These are phyloP conservation scores for Fragilaria crotonensis DNA, from an alignment of 108 stramenopile species.

Conservation along the genomic window DNA sequence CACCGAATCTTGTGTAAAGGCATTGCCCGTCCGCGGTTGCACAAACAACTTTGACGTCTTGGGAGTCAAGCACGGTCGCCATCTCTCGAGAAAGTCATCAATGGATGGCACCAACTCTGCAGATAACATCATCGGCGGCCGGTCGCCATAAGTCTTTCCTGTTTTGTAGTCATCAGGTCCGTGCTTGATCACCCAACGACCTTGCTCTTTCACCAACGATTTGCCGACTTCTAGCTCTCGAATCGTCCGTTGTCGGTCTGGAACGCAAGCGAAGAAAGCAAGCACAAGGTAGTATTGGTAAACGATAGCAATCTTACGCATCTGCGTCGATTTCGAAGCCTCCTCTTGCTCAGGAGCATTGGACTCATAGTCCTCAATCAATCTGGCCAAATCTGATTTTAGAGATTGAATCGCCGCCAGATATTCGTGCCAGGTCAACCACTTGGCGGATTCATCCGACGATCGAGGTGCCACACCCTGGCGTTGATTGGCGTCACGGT, in stretches of 20 bases:
- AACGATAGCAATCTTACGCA: slow-evolving; percentile 36
- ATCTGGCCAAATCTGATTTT: slow-evolving; percentile 35
- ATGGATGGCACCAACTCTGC: slow-evolving; percentile 52
- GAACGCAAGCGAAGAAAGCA: slow-evolving; percentile 69
- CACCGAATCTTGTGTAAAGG: slow-evolving; percentile 60
- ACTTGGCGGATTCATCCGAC: slow-evolving; percentile 69
- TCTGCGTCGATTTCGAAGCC: not conserved
- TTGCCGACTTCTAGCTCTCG: slow-evolving; percentile 70
- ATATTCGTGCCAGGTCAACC: slow-evolving; percentile 77
- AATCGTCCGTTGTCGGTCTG: slow-evolving; percentile 81
- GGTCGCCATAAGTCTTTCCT: slow-evolving; percentile 74
- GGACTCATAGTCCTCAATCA: slow-evolving; percentile 24
- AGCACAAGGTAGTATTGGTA: slow-evolving; percentile 74
- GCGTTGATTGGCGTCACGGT: slow-evolving; percentile 63
- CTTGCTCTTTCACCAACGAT: slow-evolving; percentile 42
- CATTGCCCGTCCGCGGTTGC: slow-evolving; percentile 65
- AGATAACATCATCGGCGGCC: slow-evolving; percentile 57
- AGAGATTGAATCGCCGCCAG: slow-evolving; percentile 43
- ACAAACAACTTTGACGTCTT: slow-evolving; percentile 46
- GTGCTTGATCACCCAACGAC: slow-evolving; percentile 63
- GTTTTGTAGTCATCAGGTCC: slow-evolving; percentile 81
- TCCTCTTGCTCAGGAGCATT: not conserved
- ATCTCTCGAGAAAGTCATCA: slow-evolving; percentile 60
- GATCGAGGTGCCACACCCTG: slow-evolving; percentile 54
- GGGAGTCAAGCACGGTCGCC: slow-evolving; percentile 60